Evolutionary conservation across 306 rosid species (phyloP), one percentile per base, ranked within the genome.

Genomic region (Erythrophleum fordii): DNA sequence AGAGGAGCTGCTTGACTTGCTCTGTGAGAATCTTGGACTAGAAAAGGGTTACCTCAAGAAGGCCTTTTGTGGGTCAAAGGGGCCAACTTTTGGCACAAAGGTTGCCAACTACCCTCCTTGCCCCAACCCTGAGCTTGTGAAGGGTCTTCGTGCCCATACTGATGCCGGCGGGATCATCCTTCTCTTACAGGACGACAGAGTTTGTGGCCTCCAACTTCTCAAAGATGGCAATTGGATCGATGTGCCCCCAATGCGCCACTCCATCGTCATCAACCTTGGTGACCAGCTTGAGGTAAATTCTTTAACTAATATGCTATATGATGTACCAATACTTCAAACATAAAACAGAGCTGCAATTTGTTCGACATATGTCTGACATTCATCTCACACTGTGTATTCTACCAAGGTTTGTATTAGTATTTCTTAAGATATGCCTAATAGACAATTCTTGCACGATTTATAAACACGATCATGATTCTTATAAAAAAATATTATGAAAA

Each of bases 21-120:
- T n/a, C n/a, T n/a, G n/a, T n/a, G n/a, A n/a, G n/a, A n/a, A n/a
- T n/a, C n/a, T n/a, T n/a, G n/a, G n/a, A n/a, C n/a, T n/a, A n/a
- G n/a, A n/a, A n/a, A n/a, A n/a, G n/a, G n/a, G n/a, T n/a, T n/a
- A n/a, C n/a, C n/a, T n/a, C n/a, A n/a, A n/a, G n/a, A n/a, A n/a
- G n/a, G n/a, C n/a, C 45, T 60, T 60, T 0, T 60, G 26, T 60
- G 67, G 67, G 12, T 60, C 67, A 60, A 60, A 37, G 11, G 67
- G 67, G 5, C 67, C 67, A 26, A 60, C 37, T 60, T 60, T 60
- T 60, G 67, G 67, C 3, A 60, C 67, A n/a, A 60, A 60, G 39
- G 67, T 60, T 60, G 67, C 67, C 4, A 60, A 60, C 67, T 60
- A 60, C 67, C 67, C 67, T 60, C 67, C 39, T 11, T 60, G 67